Evolutionary conservation across 2,329 filamentous ascomycete genomes (phyloP), one percentile per base, ranked within the genome.

Genomic region (Trichoderma polysporum): DNA sequence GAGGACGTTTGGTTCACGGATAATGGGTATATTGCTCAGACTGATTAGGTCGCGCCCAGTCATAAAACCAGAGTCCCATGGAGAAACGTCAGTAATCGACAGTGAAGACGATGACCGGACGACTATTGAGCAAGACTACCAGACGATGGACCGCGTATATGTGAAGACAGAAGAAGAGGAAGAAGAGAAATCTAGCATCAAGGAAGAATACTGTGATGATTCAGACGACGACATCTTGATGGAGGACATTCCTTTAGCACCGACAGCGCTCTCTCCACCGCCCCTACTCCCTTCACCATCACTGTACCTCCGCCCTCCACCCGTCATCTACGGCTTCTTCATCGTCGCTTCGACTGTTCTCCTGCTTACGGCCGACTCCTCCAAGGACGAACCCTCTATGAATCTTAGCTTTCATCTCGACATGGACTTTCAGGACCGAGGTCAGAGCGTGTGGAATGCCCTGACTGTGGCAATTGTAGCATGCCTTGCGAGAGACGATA

Each of bases 401-500:
- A 76, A 77, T 59, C 75, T 82, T 35, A 82, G 79, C 69, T 82
- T 78, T 62, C 81, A 82, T 53, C 76, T 81, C n/a, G 77, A 80
- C 53, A 72, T 77, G 25, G 74, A 80, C 53, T 81, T 82, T 52
- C 73, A 75, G 60, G 76, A 81, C 50, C 72, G 72, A 12, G 72
- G 76, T 19, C 80, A 82, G 70, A 77, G 79, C 61, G 75, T 82
- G 25, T 82, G 81, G 81, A 82, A 82, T 69, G 81, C 79, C 2
- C 70, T 82, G 41, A 82, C 81, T 4, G 63, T 81, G 10, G 81
- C 79, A 9, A 74, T 80, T 25, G 76, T 76, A 12, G 75, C 77
- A 2, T 82, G 80, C 62, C 69, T 79, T 62, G 80, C 80, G 4
- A 75, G 80, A 15, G 79, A 82, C 56, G 77, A 80, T 62, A 71